phyloP scores from a whole-genome alignment of 257 asterid genomes.

The Solanum chaucha region DNA sequence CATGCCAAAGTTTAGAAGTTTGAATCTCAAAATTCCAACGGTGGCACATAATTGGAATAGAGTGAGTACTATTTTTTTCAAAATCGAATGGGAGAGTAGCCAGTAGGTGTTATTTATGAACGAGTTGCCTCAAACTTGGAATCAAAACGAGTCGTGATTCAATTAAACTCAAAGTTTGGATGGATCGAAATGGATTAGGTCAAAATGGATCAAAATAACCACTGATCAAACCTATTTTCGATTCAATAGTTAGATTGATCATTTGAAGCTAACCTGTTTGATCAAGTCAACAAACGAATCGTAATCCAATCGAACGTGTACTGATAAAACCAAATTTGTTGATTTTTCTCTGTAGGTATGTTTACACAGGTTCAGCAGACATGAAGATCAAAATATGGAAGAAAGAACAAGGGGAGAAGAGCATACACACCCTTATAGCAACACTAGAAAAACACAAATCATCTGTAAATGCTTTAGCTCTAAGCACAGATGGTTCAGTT shows the following conservation, averaged over 20 bases:
- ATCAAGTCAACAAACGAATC: neutral
- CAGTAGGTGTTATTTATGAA: neutral
- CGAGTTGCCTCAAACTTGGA: neutral
- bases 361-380: constrained; percentile 74
- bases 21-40: neutral
- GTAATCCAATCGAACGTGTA: neutral
- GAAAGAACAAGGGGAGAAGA: constrained; percentile 15
- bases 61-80: neutral
- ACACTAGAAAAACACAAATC: constrained; percentile 63
- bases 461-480: constrained; percentile 68
- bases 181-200: neutral
- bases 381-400: constrained; percentile 54
- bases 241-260: neutral
- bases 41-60: neutral
- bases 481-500: constrained; percentile 42
- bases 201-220: neutral
- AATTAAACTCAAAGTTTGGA: neutral
- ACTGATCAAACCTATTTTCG: neutral
- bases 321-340: neutral
- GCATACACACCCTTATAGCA: constrained; percentile 18
- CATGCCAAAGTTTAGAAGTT: neutral
- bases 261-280: neutral
- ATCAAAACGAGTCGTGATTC: neutral
- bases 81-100: neutral
- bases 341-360: neutral